phyloP scores from a whole-genome alignment of 2,329 filamentous ascomycete genomes.

The Colletotrichum nymphaeae region DNA sequence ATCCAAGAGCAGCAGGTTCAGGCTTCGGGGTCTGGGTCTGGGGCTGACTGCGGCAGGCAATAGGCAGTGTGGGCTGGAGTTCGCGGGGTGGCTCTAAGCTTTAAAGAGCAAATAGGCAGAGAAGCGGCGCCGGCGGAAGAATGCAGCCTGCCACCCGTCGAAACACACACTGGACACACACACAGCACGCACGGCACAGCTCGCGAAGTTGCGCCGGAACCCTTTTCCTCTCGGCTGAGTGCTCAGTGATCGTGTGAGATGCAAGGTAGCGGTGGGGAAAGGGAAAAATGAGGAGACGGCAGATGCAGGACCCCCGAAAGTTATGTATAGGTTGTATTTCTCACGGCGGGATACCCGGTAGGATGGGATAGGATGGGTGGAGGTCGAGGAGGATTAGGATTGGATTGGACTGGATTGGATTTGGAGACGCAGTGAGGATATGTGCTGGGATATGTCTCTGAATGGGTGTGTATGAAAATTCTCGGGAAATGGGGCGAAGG shows the following conservation, averaged over 20 bases:
- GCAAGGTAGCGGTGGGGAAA: slow-evolving; percentile 9
- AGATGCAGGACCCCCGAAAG: slow-evolving; percentile 8
- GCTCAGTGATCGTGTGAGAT: slow-evolving; percentile 19
- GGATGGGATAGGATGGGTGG: slow-evolving; percentile 22
- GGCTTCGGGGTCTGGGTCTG: slow-evolving; percentile 13
- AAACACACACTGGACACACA: slow-evolving; percentile 7
- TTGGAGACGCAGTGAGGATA: slow-evolving; percentile 12
- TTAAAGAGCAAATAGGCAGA: slow-evolving; percentile 13
- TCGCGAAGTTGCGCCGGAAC: slow-evolving; percentile 1
- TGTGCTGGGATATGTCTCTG: slow-evolving; percentile 14
- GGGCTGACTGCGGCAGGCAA: slow-evolving; percentile 29
- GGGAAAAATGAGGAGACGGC: slow-evolving; percentile 4
- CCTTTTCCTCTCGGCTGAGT: slow-evolving; percentile 24
- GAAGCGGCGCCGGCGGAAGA: slow-evolving; percentile 21
- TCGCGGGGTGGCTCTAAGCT: slow-evolving; percentile 30
- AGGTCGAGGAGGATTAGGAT: slow-evolving; percentile 24
- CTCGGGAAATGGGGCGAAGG: slow-evolving; percentile 2
- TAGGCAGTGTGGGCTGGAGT: slow-evolving; percentile 3
- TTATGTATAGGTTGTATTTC: slow-evolving; percentile 3
- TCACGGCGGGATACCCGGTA: slow-evolving; percentile 31
- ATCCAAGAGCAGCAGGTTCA: slow-evolving; percentile 11
- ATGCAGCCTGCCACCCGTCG: slow-evolving; percentile 32
- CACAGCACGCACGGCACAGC: slow-evolving; percentile 4
- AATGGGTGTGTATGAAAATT: slow-evolving; percentile 1
- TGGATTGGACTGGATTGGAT: slow-evolving; percentile 1